Conservation (phyloP, 257 asterid species). For the Echites panduratus region DNA sequence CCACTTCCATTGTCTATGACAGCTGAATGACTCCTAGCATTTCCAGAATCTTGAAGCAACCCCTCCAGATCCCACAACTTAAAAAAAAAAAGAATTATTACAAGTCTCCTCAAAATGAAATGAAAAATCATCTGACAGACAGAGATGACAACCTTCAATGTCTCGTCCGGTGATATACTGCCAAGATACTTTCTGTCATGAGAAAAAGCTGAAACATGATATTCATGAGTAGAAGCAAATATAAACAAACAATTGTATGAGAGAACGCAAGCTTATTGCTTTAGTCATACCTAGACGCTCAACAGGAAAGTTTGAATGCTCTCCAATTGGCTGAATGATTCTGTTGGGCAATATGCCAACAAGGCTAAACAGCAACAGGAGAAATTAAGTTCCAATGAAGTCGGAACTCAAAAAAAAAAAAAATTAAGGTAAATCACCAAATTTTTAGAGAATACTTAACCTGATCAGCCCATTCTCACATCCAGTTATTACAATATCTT, state of each 20-base stretch:
- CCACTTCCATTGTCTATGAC: slow-evolving; percentile 50
- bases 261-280: background rate
- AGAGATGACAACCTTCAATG: slow-evolving; percentile 46
- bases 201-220: slow-evolving; percentile 61
- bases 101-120: background rate
- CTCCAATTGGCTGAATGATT: slow-evolving; percentile 88
- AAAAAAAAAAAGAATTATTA: too few species aligned
- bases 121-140: background rate
- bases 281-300: slow-evolving; percentile 78
- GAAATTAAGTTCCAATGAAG: slow-evolving; percentile 11
- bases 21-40: slow-evolving; percentile 30
- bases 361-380: slow-evolving; percentile 42
- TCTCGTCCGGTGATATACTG: slow-evolving; percentile 80
- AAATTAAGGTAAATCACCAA: too few species aligned
- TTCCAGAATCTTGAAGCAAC: slow-evolving; percentile 56
- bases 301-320: slow-evolving; percentile 78
- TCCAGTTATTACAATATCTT: slow-evolving; percentile 80
- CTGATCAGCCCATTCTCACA: slow-evolving; percentile 84
- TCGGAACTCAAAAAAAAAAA: too few species aligned
- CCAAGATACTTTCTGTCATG: slow-evolving; percentile 85
- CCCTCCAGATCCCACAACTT: slow-evolving; percentile 81
- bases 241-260: background rate
- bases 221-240: slow-evolving; percentile 4
- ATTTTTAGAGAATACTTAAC: slow-evolving; percentile 30
- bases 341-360: slow-evolving; percentile 83